Evolutionary conservation across 805 yeast genomes (phyloP).

Genomic region (Hanseniaspora occidentalis): DNA sequence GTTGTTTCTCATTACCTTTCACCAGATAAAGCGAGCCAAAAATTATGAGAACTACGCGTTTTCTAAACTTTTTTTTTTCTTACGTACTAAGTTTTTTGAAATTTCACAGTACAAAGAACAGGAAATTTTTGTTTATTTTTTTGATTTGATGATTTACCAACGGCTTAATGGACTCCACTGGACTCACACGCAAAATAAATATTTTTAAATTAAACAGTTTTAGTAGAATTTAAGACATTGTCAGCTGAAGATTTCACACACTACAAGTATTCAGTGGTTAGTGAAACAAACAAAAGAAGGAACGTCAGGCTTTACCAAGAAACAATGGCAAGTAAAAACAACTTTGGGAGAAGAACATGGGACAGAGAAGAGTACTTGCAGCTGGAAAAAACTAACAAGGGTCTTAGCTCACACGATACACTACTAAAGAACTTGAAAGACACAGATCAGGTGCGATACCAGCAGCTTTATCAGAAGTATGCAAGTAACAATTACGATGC

Average conservation of each 20-base stretch:
- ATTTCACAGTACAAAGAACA: too few relatives aligned
- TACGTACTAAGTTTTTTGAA: too few relatives aligned
- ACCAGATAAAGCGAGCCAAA: too few relatives aligned
- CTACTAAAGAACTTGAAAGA: constrained; percentile 5
- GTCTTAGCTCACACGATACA: constrained; percentile 11
- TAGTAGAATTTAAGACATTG: too few relatives aligned
- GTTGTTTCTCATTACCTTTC: background rate
- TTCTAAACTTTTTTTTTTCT: too few relatives aligned
- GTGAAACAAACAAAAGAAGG: background rate
- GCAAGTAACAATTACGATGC: constrained; percentile 13
- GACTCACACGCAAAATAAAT: too few relatives aligned
- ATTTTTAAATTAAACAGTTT: too few relatives aligned
- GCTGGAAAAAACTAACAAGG: constrained; percentile 26
- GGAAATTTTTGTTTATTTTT: background rate
- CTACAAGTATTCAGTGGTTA: too few relatives aligned
- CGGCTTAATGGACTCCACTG: too few relatives aligned
- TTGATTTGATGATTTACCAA: background rate
- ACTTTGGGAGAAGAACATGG: constrained; percentile 61
- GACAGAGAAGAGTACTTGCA: constrained; percentile 50
- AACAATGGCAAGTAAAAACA: constrained; percentile 2
- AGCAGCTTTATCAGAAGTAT: constrained; percentile 11
- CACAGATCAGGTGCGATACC: constrained; percentile 8
- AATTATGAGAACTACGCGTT: too few relatives aligned
- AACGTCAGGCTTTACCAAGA: background rate
- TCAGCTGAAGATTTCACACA: too few relatives aligned